phyloP scores from a whole-genome alignment of 139 green algal species.

The Picocystis salinarum region DNA sequence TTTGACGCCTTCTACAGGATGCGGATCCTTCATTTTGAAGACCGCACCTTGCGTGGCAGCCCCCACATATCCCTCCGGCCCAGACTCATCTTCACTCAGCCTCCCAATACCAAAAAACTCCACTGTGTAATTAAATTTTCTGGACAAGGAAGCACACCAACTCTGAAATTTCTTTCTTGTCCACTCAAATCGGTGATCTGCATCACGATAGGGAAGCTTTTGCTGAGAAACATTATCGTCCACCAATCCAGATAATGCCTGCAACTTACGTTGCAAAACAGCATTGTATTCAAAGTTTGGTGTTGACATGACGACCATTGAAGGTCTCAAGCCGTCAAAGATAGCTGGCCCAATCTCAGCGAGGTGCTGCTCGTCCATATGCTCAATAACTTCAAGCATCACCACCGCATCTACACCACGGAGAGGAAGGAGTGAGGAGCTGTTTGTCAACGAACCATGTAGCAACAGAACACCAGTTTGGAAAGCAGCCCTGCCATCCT shows the following conservation, averaged over 20 bases:
- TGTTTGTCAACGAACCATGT: conserved; percentile 3
- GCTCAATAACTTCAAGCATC: conserved; percentile 42
- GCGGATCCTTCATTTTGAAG: too few species aligned
- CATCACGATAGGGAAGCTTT: conserved; percentile 26
- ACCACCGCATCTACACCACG: conserved; percentile 17
- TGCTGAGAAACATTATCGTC: conserved; percentile 5
- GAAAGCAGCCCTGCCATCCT: too few species aligned
- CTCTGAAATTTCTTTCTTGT: conserved; percentile 25
- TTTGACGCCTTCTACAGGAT: too few species aligned
- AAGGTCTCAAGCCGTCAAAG: conserved; percentile 24
- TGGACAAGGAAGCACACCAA: conserved; percentile 16
- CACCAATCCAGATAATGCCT: too few species aligned
- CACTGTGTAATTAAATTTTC: conserved; percentile 21
- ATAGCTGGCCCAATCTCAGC: conserved; percentile 15
- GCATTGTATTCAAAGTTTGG: conserved; percentile 50
- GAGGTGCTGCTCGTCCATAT: conserved; percentile 34
- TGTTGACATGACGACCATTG: conserved; percentile 30
- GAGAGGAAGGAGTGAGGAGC: background rate
- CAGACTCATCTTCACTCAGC: too few species aligned
- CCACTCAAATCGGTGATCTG: conserved; percentile 48
- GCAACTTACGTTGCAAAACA: too few species aligned
- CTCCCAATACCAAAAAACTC: conserved; percentile 13
- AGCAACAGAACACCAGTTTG: too few species aligned
- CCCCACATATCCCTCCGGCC: too few species aligned
- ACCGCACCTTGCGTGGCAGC: too few species aligned